Evolutionary conservation across 2,329 filamentous ascomycete genomes (phyloP).

Genomic region (Leptosphaerulina australis): DNA sequence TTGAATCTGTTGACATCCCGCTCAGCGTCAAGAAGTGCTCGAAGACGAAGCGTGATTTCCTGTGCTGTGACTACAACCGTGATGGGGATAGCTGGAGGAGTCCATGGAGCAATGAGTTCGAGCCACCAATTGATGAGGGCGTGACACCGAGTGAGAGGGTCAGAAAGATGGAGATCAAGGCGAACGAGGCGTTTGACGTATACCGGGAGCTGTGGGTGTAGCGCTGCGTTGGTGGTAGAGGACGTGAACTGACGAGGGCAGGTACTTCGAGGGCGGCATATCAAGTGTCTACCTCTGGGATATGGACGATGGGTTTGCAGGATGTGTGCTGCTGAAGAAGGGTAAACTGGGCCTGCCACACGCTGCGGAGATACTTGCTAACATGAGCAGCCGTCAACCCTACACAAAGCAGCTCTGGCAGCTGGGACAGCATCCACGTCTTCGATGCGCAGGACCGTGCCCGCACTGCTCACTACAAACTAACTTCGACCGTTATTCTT

Average conservation of each 20-base stretch:
- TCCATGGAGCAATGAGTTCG: slow-evolving; percentile 99
- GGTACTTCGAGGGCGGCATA: slow-evolving; percentile 93
- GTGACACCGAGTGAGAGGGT: slow-evolving; percentile 89
- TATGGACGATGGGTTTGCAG: slow-evolving; percentile 95
- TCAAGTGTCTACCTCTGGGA: slow-evolving; percentile 99
- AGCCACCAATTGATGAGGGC: slow-evolving; percentile 83
- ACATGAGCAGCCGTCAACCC: slow-evolving; percentile 65
- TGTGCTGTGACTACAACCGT: slow-evolving; percentile 99
- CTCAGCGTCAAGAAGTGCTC: slow-evolving; percentile 84
- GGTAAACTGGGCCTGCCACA: slow-evolving; percentile 57
- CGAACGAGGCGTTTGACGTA: slow-evolving; percentile 95
- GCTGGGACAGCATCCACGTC: slow-evolving; percentile 98
- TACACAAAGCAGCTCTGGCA: slow-evolving; percentile 71
- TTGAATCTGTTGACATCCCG: slow-evolving; percentile 96
- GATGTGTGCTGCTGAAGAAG: slow-evolving; percentile 95
- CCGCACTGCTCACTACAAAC: slow-evolving; percentile 92
- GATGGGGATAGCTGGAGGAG: slow-evolving; percentile 97
- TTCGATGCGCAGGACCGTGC: slow-evolving; percentile 95
- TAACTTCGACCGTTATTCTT: slow-evolving; percentile 95
- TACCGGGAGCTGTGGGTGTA: slow-evolving; percentile 79
- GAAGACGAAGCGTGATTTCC: slow-evolving; percentile 90
- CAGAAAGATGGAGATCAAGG: slow-evolving; percentile 88
- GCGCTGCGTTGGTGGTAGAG: not conserved
- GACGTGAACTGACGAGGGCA: slow-evolving; percentile 37
- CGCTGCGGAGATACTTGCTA: slow-evolving; percentile 7